Conservation (phyloP, 2,329 filamentous ascomycete genomes). For the Verticillium nubilum region DNA sequence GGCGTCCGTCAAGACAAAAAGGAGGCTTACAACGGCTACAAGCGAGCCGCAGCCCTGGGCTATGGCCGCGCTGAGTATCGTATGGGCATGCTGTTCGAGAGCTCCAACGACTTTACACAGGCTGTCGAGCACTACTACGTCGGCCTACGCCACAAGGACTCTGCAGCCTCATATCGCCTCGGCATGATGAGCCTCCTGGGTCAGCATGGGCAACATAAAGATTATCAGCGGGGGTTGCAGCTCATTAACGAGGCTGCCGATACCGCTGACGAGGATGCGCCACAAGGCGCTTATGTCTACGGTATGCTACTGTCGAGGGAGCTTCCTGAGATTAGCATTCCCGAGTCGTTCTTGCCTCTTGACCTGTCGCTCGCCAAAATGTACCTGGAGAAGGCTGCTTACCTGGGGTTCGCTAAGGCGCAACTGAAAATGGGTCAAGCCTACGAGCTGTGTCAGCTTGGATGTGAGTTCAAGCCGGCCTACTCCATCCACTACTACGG, state of each 20-base stretch:
- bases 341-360: slow-evolving; percentile 61
- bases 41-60: slow-evolving; percentile 76
- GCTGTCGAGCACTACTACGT: slow-evolving; percentile 86
- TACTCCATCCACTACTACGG: slow-evolving; percentile 95
- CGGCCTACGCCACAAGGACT: slow-evolving; percentile 76
- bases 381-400: slow-evolving; percentile 95
- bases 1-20: slow-evolving; percentile 87
- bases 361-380: slow-evolving; percentile 71
- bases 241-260: slow-evolving; percentile 80
- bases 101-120: slow-evolving; percentile 85
- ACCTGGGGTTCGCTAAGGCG: slow-evolving; percentile 90
- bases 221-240: slow-evolving; percentile 71
- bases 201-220: slow-evolving; percentile 84
- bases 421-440: slow-evolving; percentile 96
- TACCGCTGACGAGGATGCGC: slow-evolving; percentile 90
- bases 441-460: slow-evolving; percentile 89
- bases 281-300: slow-evolving; percentile 91
- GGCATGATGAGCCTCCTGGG: slow-evolving; percentile 98
- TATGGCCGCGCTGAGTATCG: slow-evolving; percentile 90
- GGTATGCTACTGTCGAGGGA: slow-evolving; percentile 92
- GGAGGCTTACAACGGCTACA: slow-evolving; percentile 85
- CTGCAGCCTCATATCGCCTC: slow-evolving; percentile 77
- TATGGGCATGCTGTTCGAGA: slow-evolving; percentile 97
- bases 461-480: slow-evolving; percentile 90
- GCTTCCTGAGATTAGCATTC: slow-evolving; percentile 82